Evolutionary conservation across 345 rosid genomes (phyloP).

Genomic region (Conringia planisiliqua): DNA sequence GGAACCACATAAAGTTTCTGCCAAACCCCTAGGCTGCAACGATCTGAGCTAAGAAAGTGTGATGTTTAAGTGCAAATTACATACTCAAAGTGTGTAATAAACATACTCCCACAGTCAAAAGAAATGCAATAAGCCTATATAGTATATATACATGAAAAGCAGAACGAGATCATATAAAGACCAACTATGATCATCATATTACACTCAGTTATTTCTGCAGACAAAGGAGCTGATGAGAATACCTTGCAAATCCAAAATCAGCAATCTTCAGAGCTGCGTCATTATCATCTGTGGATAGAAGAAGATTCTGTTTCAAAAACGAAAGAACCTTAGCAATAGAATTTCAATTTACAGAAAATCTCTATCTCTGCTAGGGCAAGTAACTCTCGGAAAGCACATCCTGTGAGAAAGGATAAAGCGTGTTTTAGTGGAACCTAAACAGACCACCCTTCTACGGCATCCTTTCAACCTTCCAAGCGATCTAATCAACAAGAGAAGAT

Average conservation of each 20-base stretch:
- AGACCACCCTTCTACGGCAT: background rate
- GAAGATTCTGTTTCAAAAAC: constrained; percentile 80
- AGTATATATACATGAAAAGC: background rate
- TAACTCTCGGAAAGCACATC: constrained; percentile 4
- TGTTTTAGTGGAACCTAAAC: background rate
- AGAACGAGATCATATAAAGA: background rate
- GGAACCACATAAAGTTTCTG: constrained; percentile 99
- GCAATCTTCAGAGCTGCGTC: constrained; percentile 85
- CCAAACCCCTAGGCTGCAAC: constrained; percentile 88
- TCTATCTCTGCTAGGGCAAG: background rate
- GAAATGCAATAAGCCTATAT: constrained; percentile 9
- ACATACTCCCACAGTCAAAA: background rate
- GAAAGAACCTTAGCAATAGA: constrained; percentile 34
- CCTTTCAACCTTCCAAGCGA: background rate
- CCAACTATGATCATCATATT: constrained; percentile 13
- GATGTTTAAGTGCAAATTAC: constrained; percentile 14
- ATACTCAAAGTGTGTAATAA: constrained; percentile 7
- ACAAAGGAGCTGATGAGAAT: constrained; percentile 21
- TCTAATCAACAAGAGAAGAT: background rate
- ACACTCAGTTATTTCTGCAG: constrained; percentile 2
- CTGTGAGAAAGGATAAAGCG: background rate
- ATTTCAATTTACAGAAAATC: constrained; percentile 1
- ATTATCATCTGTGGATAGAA: constrained; percentile 62
- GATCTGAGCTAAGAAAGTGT: constrained; percentile 55
- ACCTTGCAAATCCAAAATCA: constrained; percentile 99